Evolutionary conservation across 129 eudicot species (phyloP).

Genomic region (Artemisia argyi): DNA sequence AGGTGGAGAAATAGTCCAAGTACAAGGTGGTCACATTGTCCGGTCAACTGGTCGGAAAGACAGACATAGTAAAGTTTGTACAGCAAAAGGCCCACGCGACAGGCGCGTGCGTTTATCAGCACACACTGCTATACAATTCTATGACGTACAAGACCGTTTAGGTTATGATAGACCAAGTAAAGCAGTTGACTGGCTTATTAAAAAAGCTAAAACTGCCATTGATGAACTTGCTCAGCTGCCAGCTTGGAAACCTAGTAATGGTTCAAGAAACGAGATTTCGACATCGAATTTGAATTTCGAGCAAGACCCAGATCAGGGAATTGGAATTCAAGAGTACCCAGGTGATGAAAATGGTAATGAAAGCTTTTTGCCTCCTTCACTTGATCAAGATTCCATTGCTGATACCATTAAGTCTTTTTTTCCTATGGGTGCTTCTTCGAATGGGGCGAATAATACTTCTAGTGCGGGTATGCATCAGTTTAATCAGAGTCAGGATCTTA

Average conservation of each 20-base stretch:
- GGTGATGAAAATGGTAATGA: conserved; percentile 27
- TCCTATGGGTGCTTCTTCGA: conserved; percentile 75
- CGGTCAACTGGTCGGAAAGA: conserved; percentile 92
- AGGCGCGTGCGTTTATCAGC: conserved; percentile 92
- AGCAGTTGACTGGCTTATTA: conserved; percentile 94
- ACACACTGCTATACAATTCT: conserved; percentile 90
- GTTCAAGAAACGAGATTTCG: not conserved
- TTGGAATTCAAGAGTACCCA: conserved; percentile 26
- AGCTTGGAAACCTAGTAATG: conserved; percentile 72
- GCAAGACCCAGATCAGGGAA: conserved; percentile 40
- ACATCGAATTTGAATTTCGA: conserved; percentile 29
- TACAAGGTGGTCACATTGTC: conserved; percentile 95
- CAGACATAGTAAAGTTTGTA: conserved; percentile 91
- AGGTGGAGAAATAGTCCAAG: conserved; percentile 79
- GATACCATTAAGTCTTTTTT: conserved; percentile 94
- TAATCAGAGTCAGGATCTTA: conserved; percentile 59
- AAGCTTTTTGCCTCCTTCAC: conserved; percentile 79
- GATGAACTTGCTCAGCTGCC: conserved; percentile 93
- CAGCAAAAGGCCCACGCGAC: conserved; percentile 93
- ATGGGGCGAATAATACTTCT: conserved; percentile 18
- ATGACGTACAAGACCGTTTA: conserved; percentile 89
- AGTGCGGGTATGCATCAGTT: conserved; percentile 24
- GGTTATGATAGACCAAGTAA: conserved; percentile 97
- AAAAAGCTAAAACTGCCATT: conserved; percentile 78
- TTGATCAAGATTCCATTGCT: conserved; percentile 84